Percentiles rank a stretch among this genome's conserved stretches.
These are phyloP conservation scores for Phytophthora rubi DNA, from an alignment of 352 stramenopile genomes.

Conservation along the genomic window DNA sequence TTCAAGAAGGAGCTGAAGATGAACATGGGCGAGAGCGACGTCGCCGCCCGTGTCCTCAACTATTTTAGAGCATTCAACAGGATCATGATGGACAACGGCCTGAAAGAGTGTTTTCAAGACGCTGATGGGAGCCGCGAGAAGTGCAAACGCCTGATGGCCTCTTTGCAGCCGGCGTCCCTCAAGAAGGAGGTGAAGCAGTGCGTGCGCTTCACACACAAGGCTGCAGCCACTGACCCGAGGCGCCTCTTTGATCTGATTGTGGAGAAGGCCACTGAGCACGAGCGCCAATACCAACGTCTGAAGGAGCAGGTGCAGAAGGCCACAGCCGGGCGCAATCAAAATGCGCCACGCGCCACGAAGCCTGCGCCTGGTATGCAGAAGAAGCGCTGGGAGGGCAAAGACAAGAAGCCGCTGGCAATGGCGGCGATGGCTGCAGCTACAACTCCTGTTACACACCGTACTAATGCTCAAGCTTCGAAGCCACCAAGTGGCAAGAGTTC, in stretches of 20 bases:
- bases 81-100: constrained; percentile 3
- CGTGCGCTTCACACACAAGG: constrained; percentile 1
- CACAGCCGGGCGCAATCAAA: background rate
- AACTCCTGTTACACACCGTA: too few relatives aligned
- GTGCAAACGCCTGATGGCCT: constrained; percentile 4
- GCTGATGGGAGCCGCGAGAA: background rate
- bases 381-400: background rate
- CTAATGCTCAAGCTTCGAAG: too few relatives aligned
- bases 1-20: too few relatives aligned
- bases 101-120: background rate
- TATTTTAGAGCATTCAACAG: background rate
- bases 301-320: background rate
- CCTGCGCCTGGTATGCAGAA: background rate
- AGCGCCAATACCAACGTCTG: background rate
- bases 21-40: too few relatives aligned
- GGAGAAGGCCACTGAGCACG: constrained; percentile 7
- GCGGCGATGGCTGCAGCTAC: too few relatives aligned
- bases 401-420: background rate
- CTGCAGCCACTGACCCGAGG: background rate
- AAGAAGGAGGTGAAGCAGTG: constrained; percentile 14
- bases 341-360: background rate
- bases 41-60: too few relatives aligned
- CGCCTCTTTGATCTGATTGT: constrained; percentile 7
- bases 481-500: background rate
- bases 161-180: background rate